Conservation (phyloP, 2,329 filamentous ascomycete genomes). For the Botryosphaeria dothidea region DNA sequence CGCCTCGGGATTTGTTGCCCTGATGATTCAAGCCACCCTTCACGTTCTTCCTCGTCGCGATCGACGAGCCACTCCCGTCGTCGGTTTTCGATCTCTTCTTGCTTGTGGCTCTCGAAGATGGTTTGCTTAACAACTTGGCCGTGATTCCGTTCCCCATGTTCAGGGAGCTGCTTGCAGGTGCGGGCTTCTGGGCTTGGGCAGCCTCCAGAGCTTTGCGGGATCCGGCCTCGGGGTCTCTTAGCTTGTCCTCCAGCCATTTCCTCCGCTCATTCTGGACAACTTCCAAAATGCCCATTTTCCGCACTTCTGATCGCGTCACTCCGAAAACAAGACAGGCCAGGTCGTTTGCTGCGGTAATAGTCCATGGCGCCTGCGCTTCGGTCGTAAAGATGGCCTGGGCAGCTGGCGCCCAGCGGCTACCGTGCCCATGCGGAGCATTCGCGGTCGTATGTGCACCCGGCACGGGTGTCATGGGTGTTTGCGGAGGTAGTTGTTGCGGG, state of each 20-base stretch:
- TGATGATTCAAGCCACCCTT: constrained; percentile 67
- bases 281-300: constrained; percentile 91
- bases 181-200: constrained; percentile 35
- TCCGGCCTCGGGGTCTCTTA: constrained; percentile 64
- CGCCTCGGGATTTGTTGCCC: constrained; percentile 77
- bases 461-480: constrained; percentile 31
- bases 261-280: constrained; percentile 88
- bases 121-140: constrained; percentile 83
- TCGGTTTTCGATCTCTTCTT: constrained; percentile 65
- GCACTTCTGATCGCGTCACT: constrained; percentile 93
- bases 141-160: constrained; percentile 83
- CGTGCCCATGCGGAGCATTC: constrained; percentile 71
- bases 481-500: constrained; percentile 36
- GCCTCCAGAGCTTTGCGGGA: constrained; percentile 33
- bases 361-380: constrained; percentile 88
- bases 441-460: constrained; percentile 38
- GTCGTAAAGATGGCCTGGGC: constrained; percentile 98
- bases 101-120: constrained; percentile 59
- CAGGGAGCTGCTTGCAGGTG: constrained; percentile 34
- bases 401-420: constrained; percentile 84
- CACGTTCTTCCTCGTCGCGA: constrained; percentile 45
- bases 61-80: constrained; percentile 56
- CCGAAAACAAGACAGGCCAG: constrained; percentile 96
- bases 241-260: constrained; percentile 84
- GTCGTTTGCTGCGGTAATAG: constrained; percentile 94